A percentile compares a stretch with the other conserved stretches of the same genome.
Conservation (phyloP, 208 protist genomes). For the Polymyxa betae region DNA sequence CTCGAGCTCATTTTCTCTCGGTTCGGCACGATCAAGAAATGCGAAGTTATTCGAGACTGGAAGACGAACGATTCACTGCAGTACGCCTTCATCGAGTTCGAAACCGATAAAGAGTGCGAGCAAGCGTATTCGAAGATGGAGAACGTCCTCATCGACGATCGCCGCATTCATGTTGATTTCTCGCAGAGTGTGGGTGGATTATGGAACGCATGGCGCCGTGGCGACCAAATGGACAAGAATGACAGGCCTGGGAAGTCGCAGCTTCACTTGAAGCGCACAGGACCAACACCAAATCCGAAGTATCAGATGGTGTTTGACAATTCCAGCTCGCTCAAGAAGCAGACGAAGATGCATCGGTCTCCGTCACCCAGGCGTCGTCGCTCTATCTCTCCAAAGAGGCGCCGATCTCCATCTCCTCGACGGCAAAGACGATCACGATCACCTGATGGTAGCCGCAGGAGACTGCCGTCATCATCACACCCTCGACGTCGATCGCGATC, state of each 20-base stretch:
- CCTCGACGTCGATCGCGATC: constrained; percentile 5
- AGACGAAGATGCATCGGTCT: neutral
- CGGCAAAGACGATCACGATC: too few species aligned
- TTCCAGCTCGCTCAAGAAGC: neutral
- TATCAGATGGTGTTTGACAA: constrained; percentile 48
- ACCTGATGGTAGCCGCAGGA: too few species aligned
- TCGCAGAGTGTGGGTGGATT: constrained; percentile 60
- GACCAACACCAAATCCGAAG: neutral
- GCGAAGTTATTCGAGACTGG: constrained; percentile 74
- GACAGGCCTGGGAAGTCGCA: neutral
- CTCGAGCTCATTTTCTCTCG: constrained; percentile 91
- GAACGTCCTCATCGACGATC: constrained; percentile 95
- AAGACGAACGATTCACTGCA: constrained; percentile 84
- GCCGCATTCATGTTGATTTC: constrained; percentile 96
- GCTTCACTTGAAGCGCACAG: neutral
- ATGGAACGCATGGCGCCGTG: constrained; percentile 58
- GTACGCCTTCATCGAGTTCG: constrained; percentile 98
- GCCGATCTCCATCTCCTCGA: neutral
- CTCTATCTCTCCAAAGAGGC: neutral
- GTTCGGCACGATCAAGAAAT: constrained; percentile 87
- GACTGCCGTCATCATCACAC: neutral
- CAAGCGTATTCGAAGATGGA: constrained; percentile 89
- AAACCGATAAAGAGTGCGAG: constrained; percentile 82
- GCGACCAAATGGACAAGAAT: constrained; percentile 2
- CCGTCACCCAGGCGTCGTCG: too few species aligned